These are phyloP conservation scores for Malus orientalis DNA, from an alignment of 306 rosid species.

Conservation along the genomic window DNA sequence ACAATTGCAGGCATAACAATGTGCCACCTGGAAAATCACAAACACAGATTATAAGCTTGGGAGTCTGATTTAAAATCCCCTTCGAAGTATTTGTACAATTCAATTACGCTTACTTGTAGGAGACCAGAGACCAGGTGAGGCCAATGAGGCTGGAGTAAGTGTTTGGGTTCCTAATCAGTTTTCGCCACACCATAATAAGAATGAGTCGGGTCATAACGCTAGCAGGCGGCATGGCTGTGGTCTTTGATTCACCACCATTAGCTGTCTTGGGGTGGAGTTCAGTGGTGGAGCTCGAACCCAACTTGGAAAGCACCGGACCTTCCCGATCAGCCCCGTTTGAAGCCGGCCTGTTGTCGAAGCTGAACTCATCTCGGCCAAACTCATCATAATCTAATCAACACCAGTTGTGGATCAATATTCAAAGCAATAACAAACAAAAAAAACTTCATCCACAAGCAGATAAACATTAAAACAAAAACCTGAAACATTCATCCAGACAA, in stretches of 20 bases:
- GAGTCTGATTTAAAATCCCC: not conserved
- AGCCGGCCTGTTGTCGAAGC: constrained; percentile 61
- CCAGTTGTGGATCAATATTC: not conserved
- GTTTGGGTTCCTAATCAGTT: constrained; percentile 72
- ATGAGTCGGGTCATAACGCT: constrained; percentile 82
- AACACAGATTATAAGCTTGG: not conserved
- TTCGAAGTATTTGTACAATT: not conserved
- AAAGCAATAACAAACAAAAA: constrained; percentile 11
- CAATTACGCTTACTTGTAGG: constrained; percentile 43
- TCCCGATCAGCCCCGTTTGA: constrained; percentile 51
- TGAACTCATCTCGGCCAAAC: constrained; percentile 72
- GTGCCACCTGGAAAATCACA: constrained; percentile 49
- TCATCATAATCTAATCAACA: constrained; percentile 52
- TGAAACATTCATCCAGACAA: constrained; percentile 12
- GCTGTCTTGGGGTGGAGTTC: constrained; percentile 66
- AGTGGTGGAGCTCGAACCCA: constrained; percentile 72
- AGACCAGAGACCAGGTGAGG: constrained; percentile 74
- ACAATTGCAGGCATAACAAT: constrained; percentile 69
- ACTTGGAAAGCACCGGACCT: constrained; percentile 70
- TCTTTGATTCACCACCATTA: constrained; percentile 43
- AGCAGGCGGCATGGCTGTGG: constrained; percentile 63
- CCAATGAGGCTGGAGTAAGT: constrained; percentile 81
- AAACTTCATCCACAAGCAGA: constrained; percentile 6
- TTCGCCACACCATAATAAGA: constrained; percentile 82
- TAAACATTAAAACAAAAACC: no score